Percentiles rank a stretch among this genome's conserved stretches.
Evolutionary conservation across 179 eudicot species (phyloP).

Genomic region (Sideroxylon spinosum): DNA sequence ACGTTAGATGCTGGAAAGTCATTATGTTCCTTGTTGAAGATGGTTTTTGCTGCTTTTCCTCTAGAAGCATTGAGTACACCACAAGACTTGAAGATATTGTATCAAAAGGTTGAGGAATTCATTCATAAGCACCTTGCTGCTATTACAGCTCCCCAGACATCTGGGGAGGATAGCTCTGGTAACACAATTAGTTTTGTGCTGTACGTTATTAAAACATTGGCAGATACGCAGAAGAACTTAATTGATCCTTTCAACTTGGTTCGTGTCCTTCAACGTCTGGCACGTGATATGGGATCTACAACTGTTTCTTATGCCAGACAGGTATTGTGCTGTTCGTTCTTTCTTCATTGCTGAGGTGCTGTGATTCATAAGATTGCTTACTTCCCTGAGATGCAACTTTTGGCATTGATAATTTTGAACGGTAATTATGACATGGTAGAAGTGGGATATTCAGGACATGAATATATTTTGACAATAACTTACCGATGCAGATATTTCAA

Average conservation of each 20-base stretch:
- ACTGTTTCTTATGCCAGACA: slow-evolving; percentile 66
- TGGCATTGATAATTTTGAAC: slow-evolving; percentile 9
- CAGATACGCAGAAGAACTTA: slow-evolving; percentile 76
- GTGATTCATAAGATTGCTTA: neutral
- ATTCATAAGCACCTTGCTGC: slow-evolving; percentile 87
- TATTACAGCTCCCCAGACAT: slow-evolving; percentile 66
- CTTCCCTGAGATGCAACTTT: neutral
- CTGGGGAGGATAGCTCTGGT: slow-evolving; percentile 78
- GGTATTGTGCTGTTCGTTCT: slow-evolving; percentile 35
- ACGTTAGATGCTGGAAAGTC: slow-evolving; percentile 95
- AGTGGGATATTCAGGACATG: neutral
- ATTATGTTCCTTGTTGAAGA: slow-evolving; percentile 84
- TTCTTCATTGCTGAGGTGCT: neutral
- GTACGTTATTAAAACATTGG: slow-evolving; percentile 71
- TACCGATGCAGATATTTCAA: too few species aligned
- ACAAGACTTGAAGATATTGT: slow-evolving; percentile 77
- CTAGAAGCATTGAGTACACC: slow-evolving; percentile 70
- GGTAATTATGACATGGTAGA: neutral
- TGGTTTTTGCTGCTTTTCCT: slow-evolving; percentile 89
- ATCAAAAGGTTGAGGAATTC: slow-evolving; percentile 88
- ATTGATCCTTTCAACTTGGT: slow-evolving; percentile 74
- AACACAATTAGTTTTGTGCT: slow-evolving; percentile 88
- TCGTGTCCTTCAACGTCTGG: slow-evolving; percentile 88
- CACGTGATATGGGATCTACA: slow-evolving; percentile 82
- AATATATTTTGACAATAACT: too few species aligned